Base-by-base conservation (phyloP, 768 basidiomycete species). In the Lactifluus subvellereus region DNA sequence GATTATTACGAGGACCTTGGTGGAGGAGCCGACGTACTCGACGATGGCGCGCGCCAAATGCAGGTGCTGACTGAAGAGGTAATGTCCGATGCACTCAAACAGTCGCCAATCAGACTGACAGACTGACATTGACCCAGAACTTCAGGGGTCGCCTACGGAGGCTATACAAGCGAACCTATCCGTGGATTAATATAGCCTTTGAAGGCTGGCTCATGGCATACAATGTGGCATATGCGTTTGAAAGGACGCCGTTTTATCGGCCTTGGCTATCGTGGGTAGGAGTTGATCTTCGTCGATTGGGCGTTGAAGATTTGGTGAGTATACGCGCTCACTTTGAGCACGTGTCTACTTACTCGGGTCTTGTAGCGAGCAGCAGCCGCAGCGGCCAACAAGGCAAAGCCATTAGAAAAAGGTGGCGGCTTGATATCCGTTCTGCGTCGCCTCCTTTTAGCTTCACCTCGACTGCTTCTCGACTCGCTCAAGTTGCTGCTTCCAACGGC, bases 1-100 rank as follows among this genome's bases (percentile, higher is more conserved):
- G 94, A 97, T 70, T 89, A 91, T 69, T 96, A 86, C 69, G 96
- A 99, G 74, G 82, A 86, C 47, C 73, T 98, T 14, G 94, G 96
- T 5, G 96, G 95, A 27, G 89, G 89, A 5, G 75, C 79, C n/a
- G 89, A 92, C 52, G 72, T 87, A 22, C 72, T 85, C 13, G 86
- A 85, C 58, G 80, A 74, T 40, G 72, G 77, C 52, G 68, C 71
- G 18, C 75, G 78, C 33, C 82, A 79, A 58, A 69, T 78, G 27
- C 80, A 74, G 63, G 76, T 77, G 48, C 73, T 81, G 50, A 77
- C 78, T 10, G 83, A 88, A 67, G 77, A 82, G 71, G 87, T 87
- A 73, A n/a, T 57, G 63, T 57, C 57, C 54, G 60, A 61, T 49
- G 48, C 42, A 61, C 40, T 42, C 60, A 37, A 16, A 54, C 52